Evolutionary conservation across 2,329 filamentous ascomycete genomes (phyloP).

Genomic region (Fusarium illudens): DNA sequence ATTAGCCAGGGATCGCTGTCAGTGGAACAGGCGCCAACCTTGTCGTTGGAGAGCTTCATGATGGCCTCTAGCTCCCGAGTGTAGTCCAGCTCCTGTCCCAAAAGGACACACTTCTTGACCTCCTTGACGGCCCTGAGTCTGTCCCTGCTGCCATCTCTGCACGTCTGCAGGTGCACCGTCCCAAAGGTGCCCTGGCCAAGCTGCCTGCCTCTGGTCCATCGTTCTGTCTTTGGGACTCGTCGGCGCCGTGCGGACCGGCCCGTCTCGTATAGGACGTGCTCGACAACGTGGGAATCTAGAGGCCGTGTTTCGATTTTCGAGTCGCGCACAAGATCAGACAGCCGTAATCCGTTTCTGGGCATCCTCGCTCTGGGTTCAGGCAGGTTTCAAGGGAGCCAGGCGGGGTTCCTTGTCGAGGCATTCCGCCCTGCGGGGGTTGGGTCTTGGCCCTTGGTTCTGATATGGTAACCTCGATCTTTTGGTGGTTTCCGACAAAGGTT

Average conservation of each 20-base stretch:
- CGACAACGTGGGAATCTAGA: not conserved
- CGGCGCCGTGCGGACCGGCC: not conserved
- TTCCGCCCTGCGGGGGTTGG: not conserved
- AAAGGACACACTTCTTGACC: not conserved
- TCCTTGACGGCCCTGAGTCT: not conserved
- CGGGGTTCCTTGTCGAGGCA: not conserved
- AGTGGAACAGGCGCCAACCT: not conserved
- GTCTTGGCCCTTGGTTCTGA: not conserved
- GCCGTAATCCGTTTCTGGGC: not conserved
- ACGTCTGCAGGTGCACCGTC: not conserved
- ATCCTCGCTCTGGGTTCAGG: not conserved
- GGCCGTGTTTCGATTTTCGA: not conserved
- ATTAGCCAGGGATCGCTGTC: not conserved
- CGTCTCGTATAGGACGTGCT: not conserved
- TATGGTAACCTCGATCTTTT: not conserved
- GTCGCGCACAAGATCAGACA: not conserved
- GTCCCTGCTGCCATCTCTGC: not conserved
- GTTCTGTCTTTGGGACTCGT: not conserved
- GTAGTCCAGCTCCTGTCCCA: not conserved
- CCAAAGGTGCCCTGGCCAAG: not conserved
- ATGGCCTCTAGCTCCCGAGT: not conserved
- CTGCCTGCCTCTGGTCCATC: not conserved
- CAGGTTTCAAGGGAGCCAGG: not conserved
- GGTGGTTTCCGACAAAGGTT: not conserved
- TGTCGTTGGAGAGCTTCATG: not conserved